Evolutionary conservation across 805 yeast species (phyloP), one percentile per base, ranked within the genome.

Genomic region (Yarrowia sp.): DNA sequence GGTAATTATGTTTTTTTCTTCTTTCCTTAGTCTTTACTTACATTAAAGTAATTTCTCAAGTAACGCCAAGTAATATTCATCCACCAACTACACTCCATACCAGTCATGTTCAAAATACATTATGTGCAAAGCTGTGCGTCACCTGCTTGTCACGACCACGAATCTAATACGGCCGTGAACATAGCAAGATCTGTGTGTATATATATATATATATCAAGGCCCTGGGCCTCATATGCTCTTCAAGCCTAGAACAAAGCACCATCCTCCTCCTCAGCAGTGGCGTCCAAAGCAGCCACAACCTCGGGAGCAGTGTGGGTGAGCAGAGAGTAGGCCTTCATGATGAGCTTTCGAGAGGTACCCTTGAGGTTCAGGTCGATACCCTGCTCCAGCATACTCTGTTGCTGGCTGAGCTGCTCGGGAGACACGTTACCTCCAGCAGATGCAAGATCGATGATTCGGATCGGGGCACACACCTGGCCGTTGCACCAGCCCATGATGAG

Each of bases 401-500:
- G 78, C 51, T 58, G 63, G 14, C 49, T 41, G 7, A 58, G 51
- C 63, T 58, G 51, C 32, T 58, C 63, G 7, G 63, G 63, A 14
- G 51, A 41, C 16, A 58, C 63, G 51, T 58, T 58, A 0, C 92
- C 92, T 67, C 84, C 85, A 58, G 84, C 79, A 9, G 79, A 79
- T 41, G 85, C 85, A 26, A 90, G 78, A 54, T 86, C 85, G n/a
- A 89, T 74, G 19, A 88, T 85, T 68, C 85, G 81, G 3, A 92
- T 78, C 0, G 98, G 97, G 0, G 96, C 82, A 11, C 86, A 83
- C 0, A 90, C 83, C 65, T 80, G 79, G n/a, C 85, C 85, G 65
- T 85, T 77, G 65, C 83, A 82, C 85, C 88, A 93, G 35, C 92
- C 86, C 3, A 90, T 73, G 52, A 92, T 78, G 21, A 93, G 68